Conservation (phyloP, 148 eudicot genomes). For the Beta vulgaris region DNA sequence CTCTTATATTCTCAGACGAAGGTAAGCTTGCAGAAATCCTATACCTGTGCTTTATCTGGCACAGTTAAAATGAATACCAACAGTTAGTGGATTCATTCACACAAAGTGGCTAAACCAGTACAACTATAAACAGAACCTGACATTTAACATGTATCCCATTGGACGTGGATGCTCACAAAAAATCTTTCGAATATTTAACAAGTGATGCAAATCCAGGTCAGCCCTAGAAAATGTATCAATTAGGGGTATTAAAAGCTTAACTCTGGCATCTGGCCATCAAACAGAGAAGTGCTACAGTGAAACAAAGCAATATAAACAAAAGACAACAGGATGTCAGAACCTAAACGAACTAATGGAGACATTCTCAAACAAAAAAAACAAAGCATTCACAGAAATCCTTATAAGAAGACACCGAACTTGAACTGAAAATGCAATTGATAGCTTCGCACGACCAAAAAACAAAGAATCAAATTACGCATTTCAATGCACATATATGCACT, state of each 20-base stretch:
- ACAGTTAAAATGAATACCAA: constrained; percentile 4
- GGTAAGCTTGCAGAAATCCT: constrained; percentile 42
- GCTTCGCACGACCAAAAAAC: background rate
- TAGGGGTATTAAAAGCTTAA: background rate
- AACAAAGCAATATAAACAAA: background rate
- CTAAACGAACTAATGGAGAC: background rate
- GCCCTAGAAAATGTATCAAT: background rate
- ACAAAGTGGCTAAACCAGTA: background rate
- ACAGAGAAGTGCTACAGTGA: background rate
- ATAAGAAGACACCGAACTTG: background rate
- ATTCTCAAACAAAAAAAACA: background rate
- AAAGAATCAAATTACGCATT: background rate
- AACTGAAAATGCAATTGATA: background rate
- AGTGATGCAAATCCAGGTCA: background rate
- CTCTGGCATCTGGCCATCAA: background rate
- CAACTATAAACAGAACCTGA: background rate
- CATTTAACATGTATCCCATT: background rate
- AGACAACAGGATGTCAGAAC: no score
- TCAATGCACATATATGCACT: background rate
- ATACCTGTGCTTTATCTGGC: constrained; percentile 80
- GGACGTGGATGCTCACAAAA: background rate
- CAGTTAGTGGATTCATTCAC: background rate
- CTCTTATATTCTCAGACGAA: constrained; percentile 27
- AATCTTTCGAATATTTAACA: background rate
- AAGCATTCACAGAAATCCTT: background rate